Conservation (phyloP, 345 rosid species). For the Punica granatum region DNA sequence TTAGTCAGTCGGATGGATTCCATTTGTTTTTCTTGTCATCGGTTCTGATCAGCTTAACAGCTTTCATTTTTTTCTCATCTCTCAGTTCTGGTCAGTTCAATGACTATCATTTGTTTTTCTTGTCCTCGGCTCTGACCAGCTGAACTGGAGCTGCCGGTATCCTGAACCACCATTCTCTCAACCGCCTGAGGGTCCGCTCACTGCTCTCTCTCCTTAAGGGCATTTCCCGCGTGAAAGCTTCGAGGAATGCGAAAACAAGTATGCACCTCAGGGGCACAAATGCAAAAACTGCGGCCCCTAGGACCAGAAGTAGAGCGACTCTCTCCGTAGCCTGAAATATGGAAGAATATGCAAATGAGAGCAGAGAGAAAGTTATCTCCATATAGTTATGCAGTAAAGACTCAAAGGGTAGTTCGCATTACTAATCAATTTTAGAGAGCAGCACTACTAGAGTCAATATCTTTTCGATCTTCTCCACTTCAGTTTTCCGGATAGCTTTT, state of each 20-base stretch:
- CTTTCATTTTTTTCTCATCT: too few relatives aligned
- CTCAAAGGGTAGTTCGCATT: not conserved
- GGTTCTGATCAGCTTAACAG: conserved; percentile 51
- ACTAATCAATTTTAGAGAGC: not conserved
- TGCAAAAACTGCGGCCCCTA: conserved; percentile 40
- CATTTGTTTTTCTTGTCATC: conserved; percentile 64
- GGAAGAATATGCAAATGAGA: not conserved
- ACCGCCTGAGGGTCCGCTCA: conserved; percentile 49
- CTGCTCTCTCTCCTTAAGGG: conserved; percentile 72
- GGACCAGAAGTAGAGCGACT: conserved; percentile 49
- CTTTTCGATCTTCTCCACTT: not conserved
- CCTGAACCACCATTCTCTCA: conserved; percentile 90
- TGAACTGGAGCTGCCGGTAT: conserved; percentile 89
- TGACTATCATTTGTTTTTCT: conserved; percentile 46
- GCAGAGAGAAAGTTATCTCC: not conserved
- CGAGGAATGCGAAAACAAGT: conserved; percentile 44
- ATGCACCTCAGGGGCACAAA: conserved; percentile 53
- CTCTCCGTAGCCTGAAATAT: conserved; percentile 63
- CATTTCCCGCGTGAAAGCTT: conserved; percentile 72
- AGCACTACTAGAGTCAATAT: not conserved
- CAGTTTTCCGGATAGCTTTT: not conserved
- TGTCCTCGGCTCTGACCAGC: conserved; percentile 51
- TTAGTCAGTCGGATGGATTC: too few relatives aligned
- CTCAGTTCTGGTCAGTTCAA: too few relatives aligned
- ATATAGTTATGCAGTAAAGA: not conserved